Percentiles rank a stretch among this genome's conserved stretches.
phyloP scores from a whole-genome alignment of 2,329 filamentous ascomycete species.

The Sporothrix phasma region DNA sequence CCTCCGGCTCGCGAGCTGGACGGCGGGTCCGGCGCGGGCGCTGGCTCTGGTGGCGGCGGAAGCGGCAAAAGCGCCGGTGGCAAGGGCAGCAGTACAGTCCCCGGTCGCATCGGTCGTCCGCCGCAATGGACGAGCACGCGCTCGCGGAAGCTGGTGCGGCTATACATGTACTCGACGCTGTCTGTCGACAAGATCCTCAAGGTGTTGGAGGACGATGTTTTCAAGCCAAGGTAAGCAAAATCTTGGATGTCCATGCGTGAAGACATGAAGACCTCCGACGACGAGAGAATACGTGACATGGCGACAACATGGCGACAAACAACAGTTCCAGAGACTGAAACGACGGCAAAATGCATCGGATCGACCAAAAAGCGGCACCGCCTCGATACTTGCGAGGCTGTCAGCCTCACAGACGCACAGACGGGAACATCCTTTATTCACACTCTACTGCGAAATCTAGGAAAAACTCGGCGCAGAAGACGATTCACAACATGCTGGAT shows the following conservation, averaged over 20 bases:
- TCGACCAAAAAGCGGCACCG: background rate
- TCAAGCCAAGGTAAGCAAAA: constrained; percentile 35
- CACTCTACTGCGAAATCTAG: constrained; percentile 20
- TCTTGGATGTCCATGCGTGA: background rate
- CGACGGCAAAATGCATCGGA: background rate
- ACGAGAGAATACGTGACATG: background rate
- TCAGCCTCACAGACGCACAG: background rate
- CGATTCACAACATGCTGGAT: constrained; percentile 45
- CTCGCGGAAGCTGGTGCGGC: constrained; percentile 42
- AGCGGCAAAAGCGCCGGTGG: constrained; percentile 5
- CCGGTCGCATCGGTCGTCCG: constrained; percentile 38
- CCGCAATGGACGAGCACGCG: constrained; percentile 45
- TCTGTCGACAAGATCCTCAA: constrained; percentile 43
- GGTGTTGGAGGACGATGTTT: constrained; percentile 34
- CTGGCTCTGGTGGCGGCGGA: constrained; percentile 3
- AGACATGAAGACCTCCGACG: background rate
- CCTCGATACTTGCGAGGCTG: background rate
- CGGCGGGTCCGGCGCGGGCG: constrained; percentile 5
- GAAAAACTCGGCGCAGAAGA: constrained; percentile 50
- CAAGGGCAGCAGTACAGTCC: constrained; percentile 15
- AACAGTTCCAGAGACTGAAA: background rate
- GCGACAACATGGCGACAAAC: background rate
- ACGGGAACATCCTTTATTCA: constrained; percentile 9
- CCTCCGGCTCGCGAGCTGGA: constrained; percentile 14
- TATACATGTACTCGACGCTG: constrained; percentile 48